Evolutionary conservation across 306 rosid genomes (phyloP).

Genomic region (Casuarina cunninghamiana): DNA sequence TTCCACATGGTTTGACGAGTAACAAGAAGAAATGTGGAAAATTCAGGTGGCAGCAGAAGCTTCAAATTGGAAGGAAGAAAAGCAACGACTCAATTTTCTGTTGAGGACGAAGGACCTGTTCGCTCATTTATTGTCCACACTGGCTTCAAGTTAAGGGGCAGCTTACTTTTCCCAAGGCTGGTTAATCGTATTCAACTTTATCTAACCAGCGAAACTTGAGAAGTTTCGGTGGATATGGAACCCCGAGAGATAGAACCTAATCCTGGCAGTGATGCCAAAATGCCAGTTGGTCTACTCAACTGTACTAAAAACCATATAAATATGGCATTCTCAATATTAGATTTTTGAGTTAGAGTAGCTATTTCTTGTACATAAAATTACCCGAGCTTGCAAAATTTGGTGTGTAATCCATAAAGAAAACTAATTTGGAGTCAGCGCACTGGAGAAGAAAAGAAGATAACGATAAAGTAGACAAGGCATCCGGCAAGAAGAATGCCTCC

Average conservation of each 20-base stretch:
- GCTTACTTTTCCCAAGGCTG: too few species aligned
- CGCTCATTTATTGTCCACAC: too few species aligned
- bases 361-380: constrained; percentile 27
- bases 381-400: constrained; percentile 22
- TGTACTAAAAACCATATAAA: neutral
- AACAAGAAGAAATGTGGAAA: too few species aligned
- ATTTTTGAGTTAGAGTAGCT: neutral
- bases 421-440: constrained; percentile 54
- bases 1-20: too few species aligned
- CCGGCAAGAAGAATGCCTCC: constrained; percentile 95
- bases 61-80: too few species aligned
- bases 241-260: neutral
- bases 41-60: too few species aligned
- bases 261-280: neutral
- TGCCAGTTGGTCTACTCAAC: neutral
- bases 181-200: too few species aligned
- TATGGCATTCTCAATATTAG: neutral
- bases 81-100: neutral
- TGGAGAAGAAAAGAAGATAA: constrained; percentile 83
- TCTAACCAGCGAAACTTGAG: too few species aligned
- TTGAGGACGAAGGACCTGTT: too few species aligned
- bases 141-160: too few species aligned
- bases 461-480: constrained; percentile 81
- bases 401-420: constrained; percentile 15
- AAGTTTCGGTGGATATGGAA: too few species aligned